Base-by-base conservation (phyloP, 768 basidiomycete species). In the Suillus clintonianus region DNA sequence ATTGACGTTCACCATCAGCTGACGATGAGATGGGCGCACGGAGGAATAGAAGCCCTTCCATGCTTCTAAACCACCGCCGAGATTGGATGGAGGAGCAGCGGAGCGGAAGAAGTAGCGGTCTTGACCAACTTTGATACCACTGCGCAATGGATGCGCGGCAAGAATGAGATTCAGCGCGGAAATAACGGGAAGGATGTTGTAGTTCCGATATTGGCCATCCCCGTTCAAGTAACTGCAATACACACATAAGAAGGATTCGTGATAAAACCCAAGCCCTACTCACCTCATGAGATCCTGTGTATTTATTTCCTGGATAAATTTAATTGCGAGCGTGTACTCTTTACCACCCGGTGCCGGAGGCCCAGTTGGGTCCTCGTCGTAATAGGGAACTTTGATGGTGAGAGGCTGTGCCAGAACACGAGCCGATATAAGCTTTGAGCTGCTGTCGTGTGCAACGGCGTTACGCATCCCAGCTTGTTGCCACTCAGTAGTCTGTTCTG, bases 11-110 rank as follows among this genome's bases (percentile, higher is more conserved):
- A 79, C 85, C 84, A 74, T 89, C 75, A 82, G 70, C 63, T 72
- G 82, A 75, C 75, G 82, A 68, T 75, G 73, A 50, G 74, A 72
- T 14, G 77, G 80, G 24, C 78, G 77, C 48, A 81, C 72, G 34
- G 78, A 81, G 4, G 76, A 75, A 64, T 79, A 77, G 69, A 73
- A 87, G 59, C 73, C 86, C 79, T 76, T 90, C 87, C 74, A 91
- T 65, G 73, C 87, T 69, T 81, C 83, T 62, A 81, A 86, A 22
- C 88, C 89, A 30, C 81, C 82, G 14, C 82, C 81, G 36, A 86
- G 72, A 4, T 62, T n/a, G 13, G 57, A 45, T 41, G 77, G 74
- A 34, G 71, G 60, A 10, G 73, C 76, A 5, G 71, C 76, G 15
- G 67, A 22, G 27, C 75, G 75, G 72, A 85, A 85, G 78, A 86